These are phyloP conservation scores for Graphiopsis chlorocephala DNA, from an alignment of 2,329 filamentous ascomycete species.

Conservation along the genomic window DNA sequence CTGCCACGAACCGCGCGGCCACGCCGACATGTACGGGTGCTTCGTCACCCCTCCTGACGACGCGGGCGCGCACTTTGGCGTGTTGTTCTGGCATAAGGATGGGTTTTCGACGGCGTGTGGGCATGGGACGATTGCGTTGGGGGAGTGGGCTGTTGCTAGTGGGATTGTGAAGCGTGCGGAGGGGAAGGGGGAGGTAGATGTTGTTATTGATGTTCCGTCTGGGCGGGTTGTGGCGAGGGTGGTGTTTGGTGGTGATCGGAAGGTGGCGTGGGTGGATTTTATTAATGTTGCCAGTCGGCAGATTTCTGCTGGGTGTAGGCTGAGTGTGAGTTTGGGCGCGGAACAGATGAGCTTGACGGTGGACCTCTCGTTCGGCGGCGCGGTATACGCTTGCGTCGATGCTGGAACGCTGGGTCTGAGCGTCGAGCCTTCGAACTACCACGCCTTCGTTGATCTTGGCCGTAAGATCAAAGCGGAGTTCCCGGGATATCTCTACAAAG, in stretches of 20 bases:
- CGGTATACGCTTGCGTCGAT: constrained; percentile 16
- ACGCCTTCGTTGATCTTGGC: constrained; percentile 13
- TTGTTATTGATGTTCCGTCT: constrained; percentile 19
- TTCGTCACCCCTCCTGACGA: constrained; percentile 45
- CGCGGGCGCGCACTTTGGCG: constrained; percentile 49
- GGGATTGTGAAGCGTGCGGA: constrained; percentile 13
- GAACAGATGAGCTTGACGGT: neutral
- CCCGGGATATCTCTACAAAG: neutral
- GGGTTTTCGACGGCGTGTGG: constrained; percentile 53
- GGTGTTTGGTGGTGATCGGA: neutral
- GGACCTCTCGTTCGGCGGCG: constrained; percentile 18
- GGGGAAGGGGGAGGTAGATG: no score
- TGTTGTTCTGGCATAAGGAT: constrained; percentile 49
- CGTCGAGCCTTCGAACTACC: constrained; percentile 10
- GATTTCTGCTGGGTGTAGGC: neutral
- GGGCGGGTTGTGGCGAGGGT: constrained; percentile 16
- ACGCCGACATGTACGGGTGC: constrained; percentile 53
- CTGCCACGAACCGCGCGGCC: constrained; percentile 50
- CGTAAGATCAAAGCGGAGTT: constrained; percentile 14
- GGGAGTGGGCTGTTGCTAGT: constrained; percentile 39
- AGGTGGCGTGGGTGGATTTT: constrained; percentile 15
- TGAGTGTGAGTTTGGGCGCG: neutral
- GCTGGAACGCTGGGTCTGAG: neutral
- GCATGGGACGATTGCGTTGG: constrained; percentile 52
- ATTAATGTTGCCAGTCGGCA: constrained; percentile 19